phyloP scores from a whole-genome alignment of 2,329 filamentous ascomycete species.

The Ascochyta lentis region DNA sequence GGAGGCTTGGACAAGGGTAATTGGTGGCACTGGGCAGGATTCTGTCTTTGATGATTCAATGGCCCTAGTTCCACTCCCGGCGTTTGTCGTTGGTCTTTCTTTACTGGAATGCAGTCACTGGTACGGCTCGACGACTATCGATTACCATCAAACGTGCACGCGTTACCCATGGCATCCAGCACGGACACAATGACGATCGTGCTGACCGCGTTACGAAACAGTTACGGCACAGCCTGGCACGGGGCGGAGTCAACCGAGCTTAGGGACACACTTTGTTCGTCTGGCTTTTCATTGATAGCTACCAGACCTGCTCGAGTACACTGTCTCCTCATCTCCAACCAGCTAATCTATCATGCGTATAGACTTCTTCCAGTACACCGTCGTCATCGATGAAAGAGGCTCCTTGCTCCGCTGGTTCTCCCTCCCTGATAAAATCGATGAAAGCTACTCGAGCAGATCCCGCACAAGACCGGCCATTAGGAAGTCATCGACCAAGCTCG shows the following conservation, averaged over 20 bases:
- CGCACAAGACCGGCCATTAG: slow-evolving; percentile 26
- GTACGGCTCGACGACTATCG: slow-evolving; percentile 10
- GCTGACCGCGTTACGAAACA: slow-evolving; percentile 37
- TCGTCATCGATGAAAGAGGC: background rate
- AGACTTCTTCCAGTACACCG: slow-evolving; percentile 6
- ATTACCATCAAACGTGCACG: slow-evolving; percentile 11
- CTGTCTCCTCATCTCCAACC: slow-evolving; percentile 5
- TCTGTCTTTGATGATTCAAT: slow-evolving; percentile 6
- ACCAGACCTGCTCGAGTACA: slow-evolving; percentile 22
- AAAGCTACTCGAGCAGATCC: slow-evolving; percentile 25
- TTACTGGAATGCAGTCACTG: background rate
- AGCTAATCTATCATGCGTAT: slow-evolving; percentile 22
- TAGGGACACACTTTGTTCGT: slow-evolving; percentile 27
- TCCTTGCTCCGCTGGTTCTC: slow-evolving; percentile 3
- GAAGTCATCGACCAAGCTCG: slow-evolving; percentile 31
- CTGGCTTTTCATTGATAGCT: slow-evolving; percentile 32
- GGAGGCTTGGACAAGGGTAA: slow-evolving; percentile 11
- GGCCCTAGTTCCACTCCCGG: background rate
- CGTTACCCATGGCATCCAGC: slow-evolving; percentile 28
- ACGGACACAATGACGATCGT: slow-evolving; percentile 34
- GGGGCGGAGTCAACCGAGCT: slow-evolving; percentile 31
- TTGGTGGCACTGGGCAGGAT: slow-evolving; percentile 4
- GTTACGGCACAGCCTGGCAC: slow-evolving; percentile 34
- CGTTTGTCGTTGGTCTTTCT: background rate
- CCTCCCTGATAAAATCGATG: slow-evolving; percentile 6